Evolutionary conservation across 2,329 filamentous ascomycete species (phyloP), one percentile per base, ranked within the genome.

Genomic region (Thelonectria blattea): DNA sequence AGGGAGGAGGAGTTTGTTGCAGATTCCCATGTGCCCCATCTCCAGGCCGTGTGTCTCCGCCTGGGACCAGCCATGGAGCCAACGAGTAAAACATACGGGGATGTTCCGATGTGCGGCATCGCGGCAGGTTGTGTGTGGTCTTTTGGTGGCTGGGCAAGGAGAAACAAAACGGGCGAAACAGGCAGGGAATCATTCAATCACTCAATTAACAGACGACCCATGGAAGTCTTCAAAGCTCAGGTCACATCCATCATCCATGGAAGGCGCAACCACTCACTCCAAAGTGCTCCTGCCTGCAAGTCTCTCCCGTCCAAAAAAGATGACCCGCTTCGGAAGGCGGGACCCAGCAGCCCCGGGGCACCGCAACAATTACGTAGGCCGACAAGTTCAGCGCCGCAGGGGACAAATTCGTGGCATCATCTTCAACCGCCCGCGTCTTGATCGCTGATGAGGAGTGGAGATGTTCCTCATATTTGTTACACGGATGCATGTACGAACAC

Each of bases 331-430:
- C 20, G 37, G 17, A 37, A 14, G 45, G 22, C 45, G 45, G 45
- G 45, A 47, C 20, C 45, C 30, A 47, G 9, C n/a, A 24, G n/a
- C 46, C 53, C 37, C 14, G 53, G 46, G 41, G 53, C 6, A 6
- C 51, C 27, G 27, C 27, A 30, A 2, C 22, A 24, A 37, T 37
- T 37, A 37, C 34, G 48, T 43, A 34, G 24, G 30, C 27, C 55
- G 66, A n/a, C 67, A 68, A 62, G 50, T 63, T 68, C 66, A 68
- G 66, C 66, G 47, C 56, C 48, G 56, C 66, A 68, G 66, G 66
- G 66, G 66, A 54, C 50, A 24, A n/a, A 15, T 10, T 48, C 51
- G 60, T 62, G 56, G 56, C 42, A 57, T 63, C 61, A 58, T 58
- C 52, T 46, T 60, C 47, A 46, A 27, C 49, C 47, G 17, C 46